These are phyloP conservation scores for Prunus davidiana DNA, from an alignment of 306 rosid species.

Conservation along the genomic window DNA sequence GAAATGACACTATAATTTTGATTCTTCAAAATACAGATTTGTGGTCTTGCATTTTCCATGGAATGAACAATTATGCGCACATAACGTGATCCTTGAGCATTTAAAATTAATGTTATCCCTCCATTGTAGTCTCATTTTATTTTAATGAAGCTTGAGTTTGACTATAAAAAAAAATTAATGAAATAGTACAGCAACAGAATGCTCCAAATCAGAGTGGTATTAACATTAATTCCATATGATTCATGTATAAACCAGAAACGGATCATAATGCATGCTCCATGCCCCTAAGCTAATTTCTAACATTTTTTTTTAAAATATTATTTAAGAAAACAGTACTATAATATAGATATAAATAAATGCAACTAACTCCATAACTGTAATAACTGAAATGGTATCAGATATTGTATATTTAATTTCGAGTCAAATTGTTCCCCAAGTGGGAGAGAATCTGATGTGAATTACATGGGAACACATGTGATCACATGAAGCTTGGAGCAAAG, in stretches of 20 bases:
- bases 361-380: constrained; percentile 73
- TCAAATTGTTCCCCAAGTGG: constrained; percentile 32
- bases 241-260: constrained; percentile 11
- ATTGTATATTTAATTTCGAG: constrained; percentile 21
- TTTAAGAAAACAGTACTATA: neutral
- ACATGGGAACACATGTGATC: constrained; percentile 74
- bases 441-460: constrained; percentile 47
- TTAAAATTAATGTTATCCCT: neutral
- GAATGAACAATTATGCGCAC: neutral
- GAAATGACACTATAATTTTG: too few species aligned
- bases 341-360: constrained; percentile 18
- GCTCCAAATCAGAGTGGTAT: neutral
- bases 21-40: too few species aligned
- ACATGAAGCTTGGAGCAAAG: constrained; percentile 38
- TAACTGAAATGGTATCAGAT: constrained; percentile 55
- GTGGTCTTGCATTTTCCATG: too few species aligned
- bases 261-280: constrained; percentile 10
- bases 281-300: neutral
- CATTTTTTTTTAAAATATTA: neutral
- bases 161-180: neutral
- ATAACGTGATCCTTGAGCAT: neutral
- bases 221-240: neutral
- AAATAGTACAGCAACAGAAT: neutral
- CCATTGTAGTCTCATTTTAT: neutral
- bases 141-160: neutral